A percentile compares a stretch with the other conserved stretches of the same genome.
phyloP scores from a whole-genome alignment of 2,329 filamentous ascomycete genomes.

The Phaeoacremonium minimum region DNA sequence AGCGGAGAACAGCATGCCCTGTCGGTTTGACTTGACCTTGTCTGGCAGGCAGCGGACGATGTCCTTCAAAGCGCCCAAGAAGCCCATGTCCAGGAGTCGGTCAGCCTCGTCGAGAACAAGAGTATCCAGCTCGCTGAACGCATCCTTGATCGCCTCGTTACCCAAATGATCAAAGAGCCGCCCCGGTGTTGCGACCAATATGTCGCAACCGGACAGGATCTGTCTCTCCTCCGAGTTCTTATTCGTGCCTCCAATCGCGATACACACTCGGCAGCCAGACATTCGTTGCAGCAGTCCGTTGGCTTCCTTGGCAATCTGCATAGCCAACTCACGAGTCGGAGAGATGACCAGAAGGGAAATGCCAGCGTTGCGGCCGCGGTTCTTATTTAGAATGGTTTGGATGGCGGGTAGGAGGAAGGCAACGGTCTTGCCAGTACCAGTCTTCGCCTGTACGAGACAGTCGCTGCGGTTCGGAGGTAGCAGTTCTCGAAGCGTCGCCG shows the following conservation, averaged over 20 bases:
- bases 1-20: conserved; percentile 81
- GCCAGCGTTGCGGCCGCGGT: conserved; percentile 23
- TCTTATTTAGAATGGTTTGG: conserved; percentile 61
- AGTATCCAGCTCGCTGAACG: conserved; percentile 66
- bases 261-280: conserved; percentile 69
- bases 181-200: conserved; percentile 77
- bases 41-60: conserved; percentile 69
- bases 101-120: conserved; percentile 83
- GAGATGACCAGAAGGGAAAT: conserved; percentile 63
- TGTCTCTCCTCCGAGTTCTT: conserved; percentile 67
- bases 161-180: conserved; percentile 75
- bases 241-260: conserved; percentile 78
- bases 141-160: conserved; percentile 62
- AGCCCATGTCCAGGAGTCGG: conserved; percentile 77
- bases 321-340: conserved; percentile 66
- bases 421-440: conserved; percentile 82
- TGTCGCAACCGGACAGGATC: conserved; percentile 69
- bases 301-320: conserved; percentile 70
- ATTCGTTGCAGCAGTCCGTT: conserved; percentile 65
- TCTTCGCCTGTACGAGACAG: conserved; percentile 76
- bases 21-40: conserved; percentile 52
- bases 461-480: conserved; percentile 40
- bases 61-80: conserved; percentile 72
- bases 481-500: conserved; percentile 43
- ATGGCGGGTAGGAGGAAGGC: conserved; percentile 82